Percentiles rank a stretch among this genome's conserved stretches.
These are phyloP conservation scores for Pythium grandisporangium DNA, from an alignment of 352 stramenopile genomes.

Conservation along the genomic window DNA sequence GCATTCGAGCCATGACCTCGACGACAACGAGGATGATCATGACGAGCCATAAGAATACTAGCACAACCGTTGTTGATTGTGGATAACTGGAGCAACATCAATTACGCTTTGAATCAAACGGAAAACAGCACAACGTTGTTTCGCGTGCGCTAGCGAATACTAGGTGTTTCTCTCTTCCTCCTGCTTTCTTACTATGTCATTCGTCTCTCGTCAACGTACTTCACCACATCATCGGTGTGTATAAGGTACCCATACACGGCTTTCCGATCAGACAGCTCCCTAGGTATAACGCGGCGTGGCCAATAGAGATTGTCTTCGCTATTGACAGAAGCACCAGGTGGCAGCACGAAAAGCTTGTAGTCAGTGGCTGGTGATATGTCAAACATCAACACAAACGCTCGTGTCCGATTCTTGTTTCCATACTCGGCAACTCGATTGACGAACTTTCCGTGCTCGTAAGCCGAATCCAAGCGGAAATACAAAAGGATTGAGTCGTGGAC, in stretches of 20 bases:
- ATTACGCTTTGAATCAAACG: no score
- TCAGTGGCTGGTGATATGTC: conserved; percentile 24
- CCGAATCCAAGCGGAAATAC: conserved; percentile 57
- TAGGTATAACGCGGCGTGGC: conserved; percentile 34
- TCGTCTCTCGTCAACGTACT: no score
- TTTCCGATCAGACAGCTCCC: conserved; percentile 35
- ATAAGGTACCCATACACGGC: conserved; percentile 55
- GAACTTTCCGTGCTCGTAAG: conserved; percentile 66
- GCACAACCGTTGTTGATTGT: no score
- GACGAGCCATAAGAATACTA: no score
- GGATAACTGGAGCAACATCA: no score
- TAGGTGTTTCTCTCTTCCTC: no score
- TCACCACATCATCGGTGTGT: no score
- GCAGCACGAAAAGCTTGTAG: conserved; percentile 58
- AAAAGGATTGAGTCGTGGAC: conserved; percentile 27
- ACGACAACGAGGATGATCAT: conserved; percentile 24
- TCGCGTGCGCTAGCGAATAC: no score
- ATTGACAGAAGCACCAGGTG: conserved; percentile 67
- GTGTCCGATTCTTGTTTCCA: conserved; percentile 47
- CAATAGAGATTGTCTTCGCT: conserved; percentile 68
- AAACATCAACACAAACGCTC: conserved; percentile 32
- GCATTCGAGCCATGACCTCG: conserved; percentile 12
- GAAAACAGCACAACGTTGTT: no score
- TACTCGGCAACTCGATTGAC: conserved; percentile 57
- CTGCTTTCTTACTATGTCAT: no score